A percentile compares a stretch with the other conserved stretches of the same genome.
Evolutionary conservation across 1,139 yeast species (phyloP).

Genomic region (Spencermartinsiella ligniputridi): DNA sequence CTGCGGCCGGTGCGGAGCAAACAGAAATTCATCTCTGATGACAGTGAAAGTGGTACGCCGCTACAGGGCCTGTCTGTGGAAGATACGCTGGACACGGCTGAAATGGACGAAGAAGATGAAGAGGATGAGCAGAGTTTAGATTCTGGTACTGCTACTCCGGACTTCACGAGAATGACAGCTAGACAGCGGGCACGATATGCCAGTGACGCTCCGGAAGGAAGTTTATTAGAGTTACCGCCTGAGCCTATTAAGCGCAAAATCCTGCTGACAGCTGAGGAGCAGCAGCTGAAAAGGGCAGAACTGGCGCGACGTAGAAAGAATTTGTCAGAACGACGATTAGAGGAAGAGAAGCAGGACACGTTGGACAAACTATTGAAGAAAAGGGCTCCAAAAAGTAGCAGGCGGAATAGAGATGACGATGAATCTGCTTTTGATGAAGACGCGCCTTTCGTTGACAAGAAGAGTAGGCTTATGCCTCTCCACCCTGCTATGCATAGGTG

Average conservation of each 20-base stretch:
- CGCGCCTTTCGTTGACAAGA: slow-evolving; percentile 14
- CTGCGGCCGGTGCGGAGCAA: background rate
- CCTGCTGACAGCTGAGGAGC: slow-evolving; percentile 75
- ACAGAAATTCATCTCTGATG: background rate
- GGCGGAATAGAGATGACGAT: slow-evolving; percentile 27
- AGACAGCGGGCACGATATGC: slow-evolving; percentile 38
- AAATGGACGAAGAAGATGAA: slow-evolving; percentile 22
- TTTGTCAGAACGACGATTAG: slow-evolving; percentile 73
- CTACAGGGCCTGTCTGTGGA: slow-evolving; percentile 8
- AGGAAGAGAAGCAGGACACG: slow-evolving; percentile 90
- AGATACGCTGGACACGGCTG: slow-evolving; percentile 12
- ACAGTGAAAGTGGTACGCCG: slow-evolving; percentile 6
- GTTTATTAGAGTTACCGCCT: slow-evolving; percentile 27
- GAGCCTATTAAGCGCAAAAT: slow-evolving; percentile 39
- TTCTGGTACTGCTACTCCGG: slow-evolving; percentile 25
- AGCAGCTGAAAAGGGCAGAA: slow-evolving; percentile 77
- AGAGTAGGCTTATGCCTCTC: slow-evolving; percentile 24
- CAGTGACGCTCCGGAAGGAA: slow-evolving; percentile 24
- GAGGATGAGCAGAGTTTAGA: slow-evolving; percentile 12
- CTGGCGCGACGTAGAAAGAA: slow-evolving; percentile 86
- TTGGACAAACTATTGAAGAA: slow-evolving; percentile 78
- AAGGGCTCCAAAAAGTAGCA: slow-evolving; percentile 51
- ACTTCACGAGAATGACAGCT: slow-evolving; percentile 34
- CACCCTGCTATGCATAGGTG: slow-evolving; percentile 50
- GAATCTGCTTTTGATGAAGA: slow-evolving; percentile 20